These are phyloP conservation scores for Dimargaris xerosporica DNA, from an alignment of 192 early-diverging fungal genomes.

Conservation along the genomic window DNA sequence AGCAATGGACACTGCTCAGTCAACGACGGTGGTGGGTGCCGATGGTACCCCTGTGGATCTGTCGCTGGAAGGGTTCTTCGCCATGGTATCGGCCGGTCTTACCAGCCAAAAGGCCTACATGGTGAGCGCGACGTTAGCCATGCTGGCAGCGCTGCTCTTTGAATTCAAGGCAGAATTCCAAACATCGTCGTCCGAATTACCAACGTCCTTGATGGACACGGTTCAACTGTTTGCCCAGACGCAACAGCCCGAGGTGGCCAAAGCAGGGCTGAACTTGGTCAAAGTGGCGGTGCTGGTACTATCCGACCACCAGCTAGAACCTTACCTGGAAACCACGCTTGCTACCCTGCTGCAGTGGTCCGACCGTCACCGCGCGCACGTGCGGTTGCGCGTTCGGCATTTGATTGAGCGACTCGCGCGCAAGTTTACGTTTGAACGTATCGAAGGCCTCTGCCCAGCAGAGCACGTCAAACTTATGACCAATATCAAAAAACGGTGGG, in stretches of 20 bases:
- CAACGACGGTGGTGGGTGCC: too few species aligned
- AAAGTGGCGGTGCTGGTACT: conserved; percentile 78
- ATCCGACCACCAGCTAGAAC: conserved; percentile 49
- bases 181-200: conserved; percentile 34
- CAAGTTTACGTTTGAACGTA: conserved; percentile 56
- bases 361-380: conserved; percentile 70
- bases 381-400: conserved; percentile 84
- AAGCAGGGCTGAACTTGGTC: conserved; percentile 80
- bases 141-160: conserved; percentile 72
- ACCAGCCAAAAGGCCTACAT: conserved; percentile 81
- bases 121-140: conserved; percentile 79
- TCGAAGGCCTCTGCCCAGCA: conserved; percentile 70
- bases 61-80: conserved; percentile 66
- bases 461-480: conserved; percentile 71
- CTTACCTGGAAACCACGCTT: conserved; percentile 60
- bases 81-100: conserved; percentile 88
- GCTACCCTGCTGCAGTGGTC: conserved; percentile 62
- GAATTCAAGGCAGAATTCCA: conserved; percentile 73
- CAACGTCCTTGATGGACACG: conserved; percentile 63
- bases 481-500: conserved; percentile 86
- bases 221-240: conserved; percentile 67
- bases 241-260: conserved; percentile 79
- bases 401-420: conserved; percentile 84
- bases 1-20: conserved; percentile 17
- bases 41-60: conserved; percentile 16